These are phyloP conservation scores for Pseudopithomyces chartarum DNA, from an alignment of 2,329 filamentous ascomycete genomes.

Conservation along the genomic window DNA sequence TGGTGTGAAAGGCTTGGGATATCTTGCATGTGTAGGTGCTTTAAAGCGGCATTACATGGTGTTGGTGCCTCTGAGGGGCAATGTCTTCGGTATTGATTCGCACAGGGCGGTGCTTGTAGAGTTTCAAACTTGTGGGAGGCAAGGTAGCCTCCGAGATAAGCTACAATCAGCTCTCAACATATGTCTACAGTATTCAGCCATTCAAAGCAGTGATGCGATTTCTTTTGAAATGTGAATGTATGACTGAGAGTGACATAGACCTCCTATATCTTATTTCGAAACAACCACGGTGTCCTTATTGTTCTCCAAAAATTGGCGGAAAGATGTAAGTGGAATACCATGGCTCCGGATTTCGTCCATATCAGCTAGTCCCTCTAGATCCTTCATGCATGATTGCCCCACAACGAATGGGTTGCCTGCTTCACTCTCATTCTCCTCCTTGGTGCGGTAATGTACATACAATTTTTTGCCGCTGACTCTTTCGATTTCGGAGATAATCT, in stretches of 20 bases:
- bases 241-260: too few species aligned
- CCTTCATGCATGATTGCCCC: constrained; percentile 46
- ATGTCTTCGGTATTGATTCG: background rate
- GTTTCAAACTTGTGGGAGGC: background rate
- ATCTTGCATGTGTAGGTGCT: background rate
- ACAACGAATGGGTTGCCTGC: constrained; percentile 45
- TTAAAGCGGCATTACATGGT: background rate
- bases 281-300: constrained; percentile 14
- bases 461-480: constrained; percentile 41
- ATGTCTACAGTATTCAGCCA: too few species aligned
- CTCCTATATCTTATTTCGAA: too few species aligned
- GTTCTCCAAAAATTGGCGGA: constrained; percentile 46
- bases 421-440: constrained; percentile 47
- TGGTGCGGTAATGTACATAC: constrained; percentile 45
- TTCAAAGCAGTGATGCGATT: too few species aligned
- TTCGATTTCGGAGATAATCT: constrained; percentile 47
- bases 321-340: constrained; percentile 50
- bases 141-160: too few species aligned
- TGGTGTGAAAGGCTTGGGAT: background rate
- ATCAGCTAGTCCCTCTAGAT: constrained; percentile 45
- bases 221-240: too few species aligned
- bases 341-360: constrained; percentile 37
- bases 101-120: background rate
- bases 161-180: too few species aligned
- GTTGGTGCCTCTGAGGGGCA: background rate